phyloP scores from a whole-genome alignment of 176 grass and related monocot species.

The Oryza meridionalis region DNA sequence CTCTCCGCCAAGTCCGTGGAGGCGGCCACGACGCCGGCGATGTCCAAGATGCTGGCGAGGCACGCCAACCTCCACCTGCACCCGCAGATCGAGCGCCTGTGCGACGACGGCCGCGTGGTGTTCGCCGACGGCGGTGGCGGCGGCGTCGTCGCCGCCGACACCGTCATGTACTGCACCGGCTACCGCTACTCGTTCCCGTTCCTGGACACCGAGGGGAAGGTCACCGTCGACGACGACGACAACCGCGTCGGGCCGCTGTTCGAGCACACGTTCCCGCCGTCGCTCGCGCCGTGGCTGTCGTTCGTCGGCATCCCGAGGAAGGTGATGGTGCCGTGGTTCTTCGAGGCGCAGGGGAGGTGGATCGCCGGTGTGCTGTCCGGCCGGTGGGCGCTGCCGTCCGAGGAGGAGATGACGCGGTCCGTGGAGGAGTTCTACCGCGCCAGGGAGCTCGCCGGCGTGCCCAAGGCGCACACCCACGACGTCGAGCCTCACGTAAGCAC shows the following conservation, averaged over 20 bases:
- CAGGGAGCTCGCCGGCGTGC: constrained; percentile 19
- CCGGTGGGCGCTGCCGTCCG: constrained; percentile 11
- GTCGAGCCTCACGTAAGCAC: neutral
- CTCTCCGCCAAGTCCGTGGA: constrained; percentile 13
- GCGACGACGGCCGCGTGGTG: constrained; percentile 23
- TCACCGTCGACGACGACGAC: constrained; percentile 42
- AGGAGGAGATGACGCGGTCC: constrained; percentile 31
- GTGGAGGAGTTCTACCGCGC: constrained; percentile 34
- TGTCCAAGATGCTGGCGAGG: constrained; percentile 15
- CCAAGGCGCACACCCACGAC: constrained; percentile 24
- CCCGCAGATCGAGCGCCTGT: constrained; percentile 9
- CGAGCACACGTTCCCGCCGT: constrained; percentile 49
- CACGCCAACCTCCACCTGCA: constrained; percentile 28
- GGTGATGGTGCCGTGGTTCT: constrained; percentile 32
- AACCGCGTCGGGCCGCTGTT: constrained; percentile 34
- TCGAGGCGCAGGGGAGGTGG: constrained; percentile 41
- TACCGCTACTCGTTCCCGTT: constrained; percentile 41
- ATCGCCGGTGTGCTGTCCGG: constrained; percentile 37
- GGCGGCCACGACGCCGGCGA: neutral
- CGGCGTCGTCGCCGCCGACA: constrained; percentile 25
- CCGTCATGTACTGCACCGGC: constrained; percentile 44
- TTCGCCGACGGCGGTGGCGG: constrained; percentile 34
- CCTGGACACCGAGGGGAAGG: constrained; percentile 34
- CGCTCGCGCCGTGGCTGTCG: constrained; percentile 41
- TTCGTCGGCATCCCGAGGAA: constrained; percentile 40